Evolutionary conservation across 495 filamentous ascomycete genomes (phyloP), one percentile per base, ranked within the genome.

Genomic region (Opeltia flavorubescens): DNA sequence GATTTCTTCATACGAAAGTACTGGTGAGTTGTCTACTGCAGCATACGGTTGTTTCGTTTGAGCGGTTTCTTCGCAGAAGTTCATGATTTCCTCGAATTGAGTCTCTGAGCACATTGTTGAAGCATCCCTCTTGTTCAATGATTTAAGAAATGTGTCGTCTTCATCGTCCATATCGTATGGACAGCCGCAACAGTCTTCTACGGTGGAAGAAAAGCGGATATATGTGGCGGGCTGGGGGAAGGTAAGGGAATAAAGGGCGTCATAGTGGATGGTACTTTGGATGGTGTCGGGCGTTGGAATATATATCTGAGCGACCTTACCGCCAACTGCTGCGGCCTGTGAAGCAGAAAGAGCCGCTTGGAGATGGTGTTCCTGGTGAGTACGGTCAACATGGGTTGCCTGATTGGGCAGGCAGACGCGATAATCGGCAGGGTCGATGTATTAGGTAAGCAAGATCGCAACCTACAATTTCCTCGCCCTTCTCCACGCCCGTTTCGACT

Each of bases 171-270:
- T 88, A 64, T 89, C 84, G 76, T 98, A 96, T 50, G 80, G 76
- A 59, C 78, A 82, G 50, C 84, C 81, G 54, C 80, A 77, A 55
- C 81, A 89, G 61, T 98, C 91, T 66, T 98, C 91, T 41, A 98
- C 93, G 3, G 91, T 98, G 48, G 89, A 87, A 48, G 89, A 95
- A 69, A 94, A 98, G 60, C 91, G 86, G 58, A 96, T 95, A 65
- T 95, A 96, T 44, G 87, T 88, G 50, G 82, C 77, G 26, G 93
- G 86, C 58, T 91, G 80, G 58, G 76, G 73, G 66, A 88, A 94
- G 36, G 67, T 64, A 42, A 74, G 76, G 27, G 84, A 77, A 60
- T 96, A 96, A 44, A 95, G 75, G 50, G 81, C 71, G 56, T 89
- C 85, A 83, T 95, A 98, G 60, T 80, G 72, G 53, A 85, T 72